Evolutionary conservation across 2,329 filamentous ascomycete species (phyloP).

Genomic region (Rugonectria rugulosa): DNA sequence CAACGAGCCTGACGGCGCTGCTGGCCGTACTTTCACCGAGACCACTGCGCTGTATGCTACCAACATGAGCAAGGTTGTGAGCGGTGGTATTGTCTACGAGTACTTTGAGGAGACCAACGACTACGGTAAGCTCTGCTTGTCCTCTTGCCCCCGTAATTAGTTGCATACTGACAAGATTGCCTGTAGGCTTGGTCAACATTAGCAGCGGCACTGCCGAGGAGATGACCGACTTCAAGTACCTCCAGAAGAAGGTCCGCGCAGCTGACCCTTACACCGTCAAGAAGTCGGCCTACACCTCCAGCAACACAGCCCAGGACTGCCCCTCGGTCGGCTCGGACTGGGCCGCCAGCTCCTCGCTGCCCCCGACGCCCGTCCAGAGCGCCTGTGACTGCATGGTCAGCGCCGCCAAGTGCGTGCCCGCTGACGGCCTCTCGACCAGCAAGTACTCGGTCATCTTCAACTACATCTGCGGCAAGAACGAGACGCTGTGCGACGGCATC

Average conservation of each 20-base stretch:
- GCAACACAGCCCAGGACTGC: conserved; percentile 76
- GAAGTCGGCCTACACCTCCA: conserved; percentile 72
- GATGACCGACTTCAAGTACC: conserved; percentile 76
- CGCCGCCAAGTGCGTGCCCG: conserved; percentile 74
- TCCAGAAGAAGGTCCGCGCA: conserved; percentile 74
- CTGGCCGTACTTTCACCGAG: conserved; percentile 82
- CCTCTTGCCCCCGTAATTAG: too few species aligned
- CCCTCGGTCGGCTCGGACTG: conserved; percentile 72
- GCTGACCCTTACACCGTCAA: conserved; percentile 72
- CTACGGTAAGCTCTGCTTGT: conserved; percentile 65
- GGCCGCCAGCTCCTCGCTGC: conserved; percentile 71
- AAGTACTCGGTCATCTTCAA: conserved; percentile 76
- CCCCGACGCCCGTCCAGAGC: conserved; percentile 78
- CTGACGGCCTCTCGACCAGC: conserved; percentile 61
- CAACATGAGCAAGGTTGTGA: conserved; percentile 87
- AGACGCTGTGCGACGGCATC: conserved; percentile 71
- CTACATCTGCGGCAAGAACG: conserved; percentile 70
- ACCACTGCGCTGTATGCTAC: conserved; percentile 80
- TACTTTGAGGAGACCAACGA: conserved; percentile 92
- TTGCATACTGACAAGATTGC: background rate
- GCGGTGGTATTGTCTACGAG: conserved; percentile 98
- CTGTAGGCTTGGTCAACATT: conserved; percentile 65
- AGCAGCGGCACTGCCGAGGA: conserved; percentile 67
- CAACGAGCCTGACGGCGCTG: conserved; percentile 70
- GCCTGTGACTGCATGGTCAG: conserved; percentile 89